phyloP scores from a whole-genome alignment of 176 grass and related monocot genomes.

The Coix lacrymajobi region DNA sequence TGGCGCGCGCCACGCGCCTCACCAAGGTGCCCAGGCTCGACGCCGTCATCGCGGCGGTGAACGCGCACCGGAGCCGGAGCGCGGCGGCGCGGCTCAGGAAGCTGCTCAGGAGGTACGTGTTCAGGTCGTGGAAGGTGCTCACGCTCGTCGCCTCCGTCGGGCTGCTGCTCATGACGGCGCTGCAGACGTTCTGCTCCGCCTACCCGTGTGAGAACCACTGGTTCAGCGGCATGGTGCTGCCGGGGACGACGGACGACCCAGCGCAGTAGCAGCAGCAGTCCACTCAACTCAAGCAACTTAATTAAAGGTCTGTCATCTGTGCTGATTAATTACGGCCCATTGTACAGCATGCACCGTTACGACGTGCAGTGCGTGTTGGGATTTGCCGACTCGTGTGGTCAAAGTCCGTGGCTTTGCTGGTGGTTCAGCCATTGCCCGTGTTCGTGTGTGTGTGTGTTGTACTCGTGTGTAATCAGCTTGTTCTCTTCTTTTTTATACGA shows the following conservation, averaged over 20 bases:
- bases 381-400: too few species aligned
- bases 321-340: too few species aligned
- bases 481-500: too few species aligned
- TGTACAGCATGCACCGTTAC: too few species aligned
- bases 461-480: too few species aligned
- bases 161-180: conserved; percentile 47
- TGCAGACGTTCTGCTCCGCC: conserved; percentile 65
- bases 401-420: too few species aligned
- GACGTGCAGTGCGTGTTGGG: too few species aligned
- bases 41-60: conserved; percentile 45
- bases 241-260: background rate
- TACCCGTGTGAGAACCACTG: conserved; percentile 28
- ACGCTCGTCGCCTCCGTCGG: conserved; percentile 56
- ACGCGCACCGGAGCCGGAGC: conserved; percentile 35
- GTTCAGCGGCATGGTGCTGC: background rate
- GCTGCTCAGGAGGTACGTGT: conserved; percentile 59
- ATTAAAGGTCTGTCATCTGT: too few species aligned
- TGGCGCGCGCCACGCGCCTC: conserved; percentile 46
- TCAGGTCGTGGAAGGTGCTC: conserved; percentile 62
- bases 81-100: conserved; percentile 30
- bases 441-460: too few species aligned
- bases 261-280: background rate
- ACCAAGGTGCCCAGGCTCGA: conserved; percentile 54
- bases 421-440: too few species aligned
- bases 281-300: too few species aligned